These are phyloP conservation scores for Pseudogymnoascus sp. DNA, from an alignment of 2,329 filamentous ascomycete genomes.

Conservation along the genomic window DNA sequence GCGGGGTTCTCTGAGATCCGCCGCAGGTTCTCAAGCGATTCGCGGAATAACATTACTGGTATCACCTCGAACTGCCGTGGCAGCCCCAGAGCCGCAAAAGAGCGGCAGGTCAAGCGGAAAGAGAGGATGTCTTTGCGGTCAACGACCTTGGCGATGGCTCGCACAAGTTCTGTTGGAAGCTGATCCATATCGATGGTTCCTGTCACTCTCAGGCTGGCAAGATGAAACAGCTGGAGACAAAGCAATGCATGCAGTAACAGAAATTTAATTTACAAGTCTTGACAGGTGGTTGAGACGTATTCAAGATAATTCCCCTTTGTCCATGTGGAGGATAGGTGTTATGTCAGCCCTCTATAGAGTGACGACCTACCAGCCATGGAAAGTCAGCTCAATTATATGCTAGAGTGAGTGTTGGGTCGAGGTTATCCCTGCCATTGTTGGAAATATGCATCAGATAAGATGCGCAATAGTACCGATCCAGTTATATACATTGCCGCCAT, in stretches of 20 bases:
- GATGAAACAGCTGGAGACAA: background rate
- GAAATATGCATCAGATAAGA: background rate
- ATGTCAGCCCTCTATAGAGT: background rate
- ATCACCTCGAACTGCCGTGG: background rate
- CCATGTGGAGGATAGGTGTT: background rate
- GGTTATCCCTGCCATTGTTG: background rate
- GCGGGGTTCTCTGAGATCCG: background rate
- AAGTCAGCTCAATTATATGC: background rate
- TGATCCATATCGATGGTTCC: background rate
- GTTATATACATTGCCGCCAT: slow-evolving; percentile 2
- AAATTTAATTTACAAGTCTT: background rate
- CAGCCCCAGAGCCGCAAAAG: background rate
- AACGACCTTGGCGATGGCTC: background rate
- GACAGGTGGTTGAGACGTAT: background rate
- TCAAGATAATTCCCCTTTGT: background rate
- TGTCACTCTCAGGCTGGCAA: background rate
- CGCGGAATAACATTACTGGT: background rate
- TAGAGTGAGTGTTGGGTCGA: too few relatives aligned
- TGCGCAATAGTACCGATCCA: background rate
- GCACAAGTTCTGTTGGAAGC: background rate
- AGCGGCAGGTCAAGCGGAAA: background rate
- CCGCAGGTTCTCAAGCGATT: background rate
- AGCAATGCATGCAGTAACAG: background rate
- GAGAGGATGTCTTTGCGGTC: background rate
- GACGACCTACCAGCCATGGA: background rate